phyloP scores from a whole-genome alignment of 1,139 yeast species.

The Candida sojae region DNA sequence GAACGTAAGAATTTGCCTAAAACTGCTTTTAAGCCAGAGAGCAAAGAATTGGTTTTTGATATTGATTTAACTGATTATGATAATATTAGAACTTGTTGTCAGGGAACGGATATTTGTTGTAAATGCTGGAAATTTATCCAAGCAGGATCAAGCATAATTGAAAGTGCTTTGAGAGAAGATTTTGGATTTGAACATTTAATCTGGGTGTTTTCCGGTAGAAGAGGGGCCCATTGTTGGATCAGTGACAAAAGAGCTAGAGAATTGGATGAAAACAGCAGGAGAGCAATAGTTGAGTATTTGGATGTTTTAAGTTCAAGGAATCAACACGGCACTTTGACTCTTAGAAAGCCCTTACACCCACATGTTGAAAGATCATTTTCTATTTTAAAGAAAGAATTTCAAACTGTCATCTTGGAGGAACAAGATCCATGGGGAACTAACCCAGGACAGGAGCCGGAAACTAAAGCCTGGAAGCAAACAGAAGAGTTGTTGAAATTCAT shows the following conservation, averaged over 20 bases:
- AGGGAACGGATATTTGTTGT: conserved; percentile 78
- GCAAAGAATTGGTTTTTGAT: conserved; percentile 92
- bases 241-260: conserved; percentile 81
- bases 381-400: conserved; percentile 63
- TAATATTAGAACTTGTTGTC: conserved; percentile 89
- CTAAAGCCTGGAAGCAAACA: conserved; percentile 39
- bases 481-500: conserved; percentile 60
- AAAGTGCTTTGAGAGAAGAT: conserved; percentile 73
- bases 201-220: conserved; percentile 98
- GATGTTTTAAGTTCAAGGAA: conserved; percentile 67
- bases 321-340: conserved; percentile 36
- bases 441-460: conserved; percentile 16
- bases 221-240: conserved; percentile 99
- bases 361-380: conserved; percentile 76
- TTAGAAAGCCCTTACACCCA: conserved; percentile 88
- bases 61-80: conserved; percentile 98
- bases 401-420: conserved; percentile 65
- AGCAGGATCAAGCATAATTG: conserved; percentile 80
- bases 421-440: conserved; percentile 76
- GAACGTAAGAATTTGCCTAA: conserved; percentile 82
- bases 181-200: conserved; percentile 85
- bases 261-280: conserved; percentile 71
- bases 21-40: conserved; percentile 73
- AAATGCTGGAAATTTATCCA: conserved; percentile 95
- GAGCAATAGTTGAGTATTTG: conserved; percentile 80